Evolutionary conservation across 108 stramenopile genomes (phyloP).

Genomic region (Schizochytrium sp.): DNA sequence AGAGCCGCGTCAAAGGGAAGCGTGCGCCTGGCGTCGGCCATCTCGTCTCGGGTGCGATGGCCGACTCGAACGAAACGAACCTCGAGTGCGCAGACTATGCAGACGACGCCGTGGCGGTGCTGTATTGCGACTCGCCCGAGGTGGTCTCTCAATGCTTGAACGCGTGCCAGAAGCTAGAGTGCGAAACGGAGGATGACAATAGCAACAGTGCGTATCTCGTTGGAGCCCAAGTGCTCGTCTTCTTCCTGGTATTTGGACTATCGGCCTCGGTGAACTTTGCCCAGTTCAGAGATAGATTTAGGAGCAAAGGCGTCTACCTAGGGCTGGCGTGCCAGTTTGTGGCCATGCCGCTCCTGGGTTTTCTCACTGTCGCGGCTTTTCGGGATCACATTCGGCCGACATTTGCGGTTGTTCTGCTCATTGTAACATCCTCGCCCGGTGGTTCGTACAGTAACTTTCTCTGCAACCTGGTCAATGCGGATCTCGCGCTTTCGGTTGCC

Average conservation of each 20-base stretch:
- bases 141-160: no score
- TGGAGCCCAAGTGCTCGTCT: conserved; percentile 42
- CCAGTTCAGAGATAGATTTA: conserved; percentile 21
- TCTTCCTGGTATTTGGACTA: conserved; percentile 71
- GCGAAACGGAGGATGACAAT: no score
- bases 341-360: conserved; percentile 66
- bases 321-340: conserved; percentile 57
- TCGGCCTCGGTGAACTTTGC: conserved; percentile 67
- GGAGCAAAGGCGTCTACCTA: background rate
- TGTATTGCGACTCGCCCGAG: no score
- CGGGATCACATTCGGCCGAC: conserved; percentile 35
- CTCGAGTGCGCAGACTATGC: no score
- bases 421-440: conserved; percentile 68
- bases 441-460: conserved; percentile 74
- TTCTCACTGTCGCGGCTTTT: conserved; percentile 49
- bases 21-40: no score
- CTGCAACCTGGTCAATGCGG: conserved; percentile 72
- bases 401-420: conserved; percentile 60
- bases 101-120: no score
- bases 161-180: no score
- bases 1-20: no score
- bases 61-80: no score
- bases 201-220: no score
- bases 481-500: conserved; percentile 64
- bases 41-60: no score